These are phyloP conservation scores for Phytophthora litchii DNA, from an alignment of 352 stramenopile genomes.

Conservation along the genomic window DNA sequence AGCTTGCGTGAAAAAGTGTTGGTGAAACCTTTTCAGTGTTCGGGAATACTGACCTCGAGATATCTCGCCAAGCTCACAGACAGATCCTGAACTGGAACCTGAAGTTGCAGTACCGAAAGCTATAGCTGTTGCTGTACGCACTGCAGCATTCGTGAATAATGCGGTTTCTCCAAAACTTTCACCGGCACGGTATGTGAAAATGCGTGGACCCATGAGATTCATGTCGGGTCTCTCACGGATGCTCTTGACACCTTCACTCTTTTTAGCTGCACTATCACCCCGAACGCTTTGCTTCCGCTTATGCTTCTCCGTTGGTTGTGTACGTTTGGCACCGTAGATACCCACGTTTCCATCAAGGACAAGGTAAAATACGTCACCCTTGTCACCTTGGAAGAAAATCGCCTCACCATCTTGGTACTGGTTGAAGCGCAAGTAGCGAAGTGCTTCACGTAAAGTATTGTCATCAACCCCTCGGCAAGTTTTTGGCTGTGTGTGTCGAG, in stretches of 20 bases:
- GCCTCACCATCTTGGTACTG: slow-evolving; percentile 51
- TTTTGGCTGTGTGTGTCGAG: slow-evolving; percentile 46
- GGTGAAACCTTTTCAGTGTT: slow-evolving; percentile 54
- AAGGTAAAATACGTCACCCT: slow-evolving; percentile 61
- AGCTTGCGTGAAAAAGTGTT: slow-evolving; percentile 51
- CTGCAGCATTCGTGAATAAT: slow-evolving; percentile 58
- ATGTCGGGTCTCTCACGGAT: slow-evolving; percentile 23
- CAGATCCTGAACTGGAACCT: slow-evolving; percentile 9
- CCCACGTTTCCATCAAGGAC: slow-evolving; percentile 55
- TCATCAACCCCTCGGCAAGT: slow-evolving; percentile 51
- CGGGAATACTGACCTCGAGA: slow-evolving; percentile 51
- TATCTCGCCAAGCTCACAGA: slow-evolving; percentile 56
- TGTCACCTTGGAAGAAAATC: slow-evolving; percentile 65
- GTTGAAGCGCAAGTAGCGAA: slow-evolving; percentile 47
- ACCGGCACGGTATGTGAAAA: slow-evolving; percentile 56
- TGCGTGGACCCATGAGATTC: slow-evolving; percentile 40
- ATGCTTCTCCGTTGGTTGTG: slow-evolving; percentile 19
- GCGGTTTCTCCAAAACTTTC: slow-evolving; percentile 60
- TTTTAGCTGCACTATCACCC: slow-evolving; percentile 4
- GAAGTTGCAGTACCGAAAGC: slow-evolving; percentile 30
- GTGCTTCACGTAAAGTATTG: slow-evolving; percentile 42
- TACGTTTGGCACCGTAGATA: slow-evolving; percentile 54
- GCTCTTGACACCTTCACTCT: background rate
- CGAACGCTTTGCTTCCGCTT: slow-evolving; percentile 25
- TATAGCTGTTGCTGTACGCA: slow-evolving; percentile 58